Base-by-base conservation (phyloP, 176 grass and related monocot species). In the Avena insularis region DNA sequence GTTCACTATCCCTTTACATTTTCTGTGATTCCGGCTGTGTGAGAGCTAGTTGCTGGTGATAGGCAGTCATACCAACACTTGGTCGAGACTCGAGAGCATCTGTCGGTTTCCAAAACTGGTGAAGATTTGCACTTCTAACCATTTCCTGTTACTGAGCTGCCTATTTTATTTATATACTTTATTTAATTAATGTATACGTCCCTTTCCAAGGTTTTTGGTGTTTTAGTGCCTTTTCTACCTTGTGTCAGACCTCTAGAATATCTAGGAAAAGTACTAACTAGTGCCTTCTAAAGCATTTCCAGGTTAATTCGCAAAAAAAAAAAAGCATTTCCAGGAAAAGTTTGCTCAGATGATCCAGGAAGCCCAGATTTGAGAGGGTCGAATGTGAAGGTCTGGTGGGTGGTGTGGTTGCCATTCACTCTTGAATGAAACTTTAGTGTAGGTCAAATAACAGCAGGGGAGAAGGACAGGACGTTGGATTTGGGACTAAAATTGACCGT, bases 341-440 rank as follows among this genome's bases (percentile, higher is more conserved):
- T 98, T 98, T 79, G 91, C 91, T 79, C 87, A 80, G 64, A 96
- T 98, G 92, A 98, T 98, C 75, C 89, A 88, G 49, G 87, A 96
- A 88, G 92, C 96, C 0, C 0, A 93, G 90, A 80, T 98, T 98
- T 82, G 82, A 94, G 79, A 86, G 91, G 27, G 96, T 96, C 16
- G 89, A 96, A 66, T 98, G 94, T 45, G 96, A 98, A 81, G 94
- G 94, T 85, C 89, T 96, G 9, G 96, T 98, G 61, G 96, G 96
- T 4, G 96, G 96, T 53, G 93, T 95, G 45, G 95, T 98, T 87
- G 93, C 95, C 66, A 89, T 98, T 86, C 93, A 98, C 84, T 98
- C 95, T 84, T 93, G 96, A 57, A 57, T 98, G 69, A 96, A 98
- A 82, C 55, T 96, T 66, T 95, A 92, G n/a, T 36, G 38, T 5